phyloP scores from a whole-genome alignment of 495 filamentous ascomycete genomes.

The Aspergillus biplanus region DNA sequence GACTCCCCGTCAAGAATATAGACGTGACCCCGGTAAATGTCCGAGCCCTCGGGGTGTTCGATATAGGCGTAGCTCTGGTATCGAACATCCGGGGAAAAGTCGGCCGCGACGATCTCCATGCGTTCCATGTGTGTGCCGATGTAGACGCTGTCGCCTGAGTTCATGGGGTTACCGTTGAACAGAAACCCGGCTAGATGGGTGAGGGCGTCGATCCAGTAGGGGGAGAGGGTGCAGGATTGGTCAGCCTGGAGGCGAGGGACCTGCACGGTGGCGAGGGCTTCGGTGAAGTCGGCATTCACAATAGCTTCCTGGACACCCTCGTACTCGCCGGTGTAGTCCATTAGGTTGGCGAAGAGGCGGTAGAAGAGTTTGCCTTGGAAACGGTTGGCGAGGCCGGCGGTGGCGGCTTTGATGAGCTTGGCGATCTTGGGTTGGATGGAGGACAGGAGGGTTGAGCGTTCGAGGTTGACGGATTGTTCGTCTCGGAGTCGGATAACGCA shows the following conservation, averaged over 20 bases:
- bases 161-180: background rate
- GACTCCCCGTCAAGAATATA: background rate
- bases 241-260: background rate
- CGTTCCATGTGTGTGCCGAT: background rate
- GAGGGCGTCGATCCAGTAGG: background rate
- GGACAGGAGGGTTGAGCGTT: background rate
- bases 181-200: background rate
- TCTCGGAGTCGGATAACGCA: background rate
- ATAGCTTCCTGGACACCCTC: background rate
- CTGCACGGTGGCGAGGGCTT: background rate
- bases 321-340: background rate
- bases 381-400: background rate
- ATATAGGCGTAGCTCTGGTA: constrained; percentile 1
- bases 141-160: background rate
- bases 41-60: background rate
- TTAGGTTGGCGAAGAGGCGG: background rate
- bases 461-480: background rate
- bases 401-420: background rate
- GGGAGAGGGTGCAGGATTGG: background rate
- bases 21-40: background rate
- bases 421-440: background rate
- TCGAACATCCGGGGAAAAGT: background rate
- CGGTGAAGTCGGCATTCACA: background rate
- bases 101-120: background rate
- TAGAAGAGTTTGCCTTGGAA: background rate